phyloP scores from a whole-genome alignment of 1,139 yeast species.

The Hyphopichia buzzinii region DNA sequence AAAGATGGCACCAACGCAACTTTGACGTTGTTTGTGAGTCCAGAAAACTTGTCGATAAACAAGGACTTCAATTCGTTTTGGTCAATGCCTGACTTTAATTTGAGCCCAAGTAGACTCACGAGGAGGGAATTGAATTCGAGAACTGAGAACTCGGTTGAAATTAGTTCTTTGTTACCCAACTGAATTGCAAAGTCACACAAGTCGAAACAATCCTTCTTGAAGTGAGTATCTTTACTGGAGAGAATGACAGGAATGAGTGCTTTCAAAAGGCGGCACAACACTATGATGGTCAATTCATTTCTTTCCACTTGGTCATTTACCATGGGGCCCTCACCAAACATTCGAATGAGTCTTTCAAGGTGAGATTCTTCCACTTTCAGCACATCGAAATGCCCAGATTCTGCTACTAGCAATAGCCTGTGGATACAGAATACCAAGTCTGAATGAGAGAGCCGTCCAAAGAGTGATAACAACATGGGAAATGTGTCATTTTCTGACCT shows the following conservation, averaged over 20 bases:
- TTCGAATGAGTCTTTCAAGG: constrained; percentile 17
- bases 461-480: not conserved
- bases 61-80: constrained; percentile 10
- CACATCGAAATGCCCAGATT: not conserved
- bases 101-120: not conserved
- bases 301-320: constrained; percentile 28
- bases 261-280: constrained; percentile 24
- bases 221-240: constrained; percentile 11
- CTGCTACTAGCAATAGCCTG: not conserved
- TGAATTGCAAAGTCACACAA: constrained; percentile 31
- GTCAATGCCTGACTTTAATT: constrained; percentile 7
- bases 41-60: constrained; percentile 12
- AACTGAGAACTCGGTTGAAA: constrained; percentile 21
- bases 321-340: constrained; percentile 32
- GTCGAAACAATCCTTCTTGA: constrained; percentile 33
- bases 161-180: constrained; percentile 27
- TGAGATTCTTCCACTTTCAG: not conserved
- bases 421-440: constrained; percentile 1
- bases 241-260: constrained; percentile 13
- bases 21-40: constrained; percentile 19
- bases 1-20: constrained; percentile 10
- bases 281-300: constrained; percentile 29
- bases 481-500: not conserved
- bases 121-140: constrained; percentile 13
- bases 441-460: not conserved